These are phyloP conservation scores for Wickerhamiella allomyrinae DNA, from an alignment of 805 yeast species.

Conservation along the genomic window DNA sequence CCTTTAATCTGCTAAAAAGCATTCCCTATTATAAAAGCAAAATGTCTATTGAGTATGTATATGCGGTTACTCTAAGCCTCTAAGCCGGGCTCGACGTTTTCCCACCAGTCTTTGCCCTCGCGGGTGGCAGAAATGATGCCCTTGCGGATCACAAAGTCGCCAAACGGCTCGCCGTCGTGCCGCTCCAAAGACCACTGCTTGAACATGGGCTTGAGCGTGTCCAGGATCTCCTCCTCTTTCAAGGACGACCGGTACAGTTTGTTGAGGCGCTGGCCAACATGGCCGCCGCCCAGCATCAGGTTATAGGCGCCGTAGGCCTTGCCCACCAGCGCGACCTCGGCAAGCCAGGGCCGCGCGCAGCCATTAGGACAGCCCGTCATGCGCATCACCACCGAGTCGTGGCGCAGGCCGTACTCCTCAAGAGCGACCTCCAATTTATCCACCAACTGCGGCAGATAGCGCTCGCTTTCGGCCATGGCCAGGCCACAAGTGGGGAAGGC, in stretches of 20 bases:
- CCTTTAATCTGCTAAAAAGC: too few relatives aligned
- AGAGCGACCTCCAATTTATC: conserved; percentile 70
- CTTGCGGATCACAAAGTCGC: conserved; percentile 76
- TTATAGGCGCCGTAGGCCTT: conserved; percentile 90
- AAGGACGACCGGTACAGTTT: conserved; percentile 78
- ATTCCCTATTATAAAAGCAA: too few relatives aligned
- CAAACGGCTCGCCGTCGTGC: conserved; percentile 83
- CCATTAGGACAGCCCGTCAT: conserved; percentile 99
- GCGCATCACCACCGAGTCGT: conserved; percentile 89
- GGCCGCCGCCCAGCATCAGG: conserved; percentile 91
- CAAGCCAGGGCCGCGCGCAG: conserved; percentile 97
- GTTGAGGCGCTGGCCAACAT: conserved; percentile 82
- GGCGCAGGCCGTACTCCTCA: conserved; percentile 86
- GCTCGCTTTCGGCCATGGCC: conserved; percentile 97
- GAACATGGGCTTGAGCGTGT: conserved; percentile 67
- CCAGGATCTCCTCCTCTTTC: conserved; percentile 77
- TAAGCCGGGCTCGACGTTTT: conserved; percentile 40
- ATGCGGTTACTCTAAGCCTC: too few relatives aligned
- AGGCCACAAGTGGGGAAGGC: conserved; percentile 98
- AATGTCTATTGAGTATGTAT: too few relatives aligned
- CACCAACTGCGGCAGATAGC: conserved; percentile 73
- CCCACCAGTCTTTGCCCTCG: conserved; percentile 91
- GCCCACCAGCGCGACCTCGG: conserved; percentile 90
- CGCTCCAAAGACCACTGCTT: conserved; percentile 91
- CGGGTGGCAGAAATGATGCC: conserved; percentile 81